Percentiles rank a stretch among this genome's conserved stretches.
These are phyloP conservation scores for Solanum chiquidenum DNA, from an alignment of 257 asterid genomes.

Conservation along the genomic window DNA sequence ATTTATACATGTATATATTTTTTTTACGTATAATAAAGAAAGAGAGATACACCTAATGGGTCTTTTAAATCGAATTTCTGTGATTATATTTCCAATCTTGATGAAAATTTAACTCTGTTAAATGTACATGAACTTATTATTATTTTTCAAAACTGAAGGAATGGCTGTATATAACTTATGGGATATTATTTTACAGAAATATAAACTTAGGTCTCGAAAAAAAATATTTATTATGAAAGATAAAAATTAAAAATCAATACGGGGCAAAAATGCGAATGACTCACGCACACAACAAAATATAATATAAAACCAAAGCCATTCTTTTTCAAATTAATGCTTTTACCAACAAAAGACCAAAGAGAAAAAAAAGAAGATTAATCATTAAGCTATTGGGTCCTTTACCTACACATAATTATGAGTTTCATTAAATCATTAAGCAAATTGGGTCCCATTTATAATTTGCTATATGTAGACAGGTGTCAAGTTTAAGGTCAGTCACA, in stretches of 20 bases:
- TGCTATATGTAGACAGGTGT: not conserved
- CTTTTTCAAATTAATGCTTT: not conserved
- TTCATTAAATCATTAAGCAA: not conserved
- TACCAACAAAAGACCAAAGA: not conserved
- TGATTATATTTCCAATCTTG: not conserved
- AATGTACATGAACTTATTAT: too few species aligned
- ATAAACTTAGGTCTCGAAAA: not conserved
- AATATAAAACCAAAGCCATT: not conserved
- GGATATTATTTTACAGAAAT: not conserved
- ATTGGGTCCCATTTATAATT: not conserved
- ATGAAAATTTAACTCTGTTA: not conserved
- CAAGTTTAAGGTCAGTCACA: not conserved
- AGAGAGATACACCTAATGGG: too few species aligned
- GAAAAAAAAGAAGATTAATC: not conserved
- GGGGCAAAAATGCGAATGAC: not conserved
- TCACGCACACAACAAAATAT: not conserved
- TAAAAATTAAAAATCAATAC: not conserved
- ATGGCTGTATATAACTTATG: not conserved
- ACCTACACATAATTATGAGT: not conserved
- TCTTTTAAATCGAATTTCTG: too few species aligned
- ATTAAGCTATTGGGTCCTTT: not conserved
- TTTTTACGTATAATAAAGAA: too few species aligned
- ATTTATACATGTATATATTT: not conserved
- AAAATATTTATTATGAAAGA: not conserved
- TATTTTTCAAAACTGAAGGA: rapidly evolving